Evolutionary conservation across 2,329 filamentous ascomycete genomes (phyloP), one percentile per base, ranked within the genome.

Genomic region (Calonectria pauciramosa): DNA sequence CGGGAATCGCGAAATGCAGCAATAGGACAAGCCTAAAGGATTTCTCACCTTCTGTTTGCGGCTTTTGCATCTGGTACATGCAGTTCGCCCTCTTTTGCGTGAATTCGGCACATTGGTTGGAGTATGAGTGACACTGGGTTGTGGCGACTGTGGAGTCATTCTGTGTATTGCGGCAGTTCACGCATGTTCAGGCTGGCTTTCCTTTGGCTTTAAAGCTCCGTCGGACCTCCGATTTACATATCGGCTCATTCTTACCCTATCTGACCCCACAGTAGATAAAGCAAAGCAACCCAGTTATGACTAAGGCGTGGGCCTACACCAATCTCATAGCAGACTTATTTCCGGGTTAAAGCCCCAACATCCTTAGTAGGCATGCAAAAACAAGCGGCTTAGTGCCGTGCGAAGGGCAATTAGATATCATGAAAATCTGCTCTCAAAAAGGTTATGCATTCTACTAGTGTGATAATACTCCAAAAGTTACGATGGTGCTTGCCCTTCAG

Each of bases 191-290:
- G 10, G 34, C 32, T 41, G 6, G 2, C 23, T 30, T 65, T 44
- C n/a, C n/a, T 20, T 49, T 34, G 26, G 5, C 5, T 4, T 11
- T 23, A 16, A 32, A 34, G 9, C 13, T 8, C 3, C 23, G 13
- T 28, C 60, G 60, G 60, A 64, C 60, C 36, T 64, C 60, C 60
- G 60, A 64, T n/a, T 47, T 64, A 64, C 60, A 65, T 49, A 49
- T 65, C 60, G 60, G 60, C 60, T 49, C 41, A 34, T 49, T 65
- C 10, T 65, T 6, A 47, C 10, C 60, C 41, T 49, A 34, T 16
- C 26, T 34, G 23, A 38, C 38, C 60, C 60, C 60, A 13, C 60
- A 10, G 30, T 20, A 49, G 60, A 65, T 65, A 65, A 65, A 28
- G 10, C n/a, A 23, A 23, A 23, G 44, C 20, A 47, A 47, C 44